A percentile compares a stretch with the other conserved stretches of the same genome.
These are phyloP conservation scores for Schizonepeta tenuifolia DNA, from an alignment of 257 asterid species.

Conservation along the genomic window DNA sequence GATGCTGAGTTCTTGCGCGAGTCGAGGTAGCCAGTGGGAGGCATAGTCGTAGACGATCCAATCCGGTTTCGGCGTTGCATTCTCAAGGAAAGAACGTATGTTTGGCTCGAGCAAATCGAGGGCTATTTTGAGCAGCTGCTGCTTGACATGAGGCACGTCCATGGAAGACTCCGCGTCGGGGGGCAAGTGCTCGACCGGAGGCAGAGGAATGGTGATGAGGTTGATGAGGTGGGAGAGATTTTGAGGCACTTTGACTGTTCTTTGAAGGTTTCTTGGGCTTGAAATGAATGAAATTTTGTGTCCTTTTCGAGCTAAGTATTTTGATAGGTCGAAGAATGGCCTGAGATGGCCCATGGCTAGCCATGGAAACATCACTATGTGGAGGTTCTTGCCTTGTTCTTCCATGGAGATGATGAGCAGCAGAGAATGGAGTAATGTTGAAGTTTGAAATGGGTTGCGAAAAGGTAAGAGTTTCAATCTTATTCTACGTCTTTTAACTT, in stretches of 20 bases:
- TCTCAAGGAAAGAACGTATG: conserved; percentile 56
- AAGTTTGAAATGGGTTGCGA: neutral
- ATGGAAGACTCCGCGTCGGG: conserved; percentile 78
- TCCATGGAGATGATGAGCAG: conserved; percentile 46
- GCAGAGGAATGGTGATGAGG: conserved; percentile 55
- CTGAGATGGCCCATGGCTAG: conserved; percentile 85
- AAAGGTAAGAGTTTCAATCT: neutral
- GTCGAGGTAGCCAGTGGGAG: conserved; percentile 73
- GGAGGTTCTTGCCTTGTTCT: conserved; percentile 47
- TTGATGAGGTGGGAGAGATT: conserved; percentile 51
- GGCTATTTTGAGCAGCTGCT: conserved; percentile 72
- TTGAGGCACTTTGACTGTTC: conserved; percentile 54
- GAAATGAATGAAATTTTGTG: conserved; percentile 77
- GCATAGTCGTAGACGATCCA: conserved; percentile 84
- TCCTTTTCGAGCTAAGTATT: conserved; percentile 64
- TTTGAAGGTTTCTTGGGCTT: conserved; percentile 72
- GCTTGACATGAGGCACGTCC: conserved; percentile 74
- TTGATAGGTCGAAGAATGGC: conserved; percentile 68
- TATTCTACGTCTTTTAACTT: neutral
- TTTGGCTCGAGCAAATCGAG: conserved; percentile 63
- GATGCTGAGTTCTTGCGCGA: conserved; percentile 49
- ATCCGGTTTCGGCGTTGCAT: conserved; percentile 59
- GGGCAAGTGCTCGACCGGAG: conserved; percentile 55
- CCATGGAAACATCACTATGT: conserved; percentile 93
- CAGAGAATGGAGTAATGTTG: neutral